Conservation (phyloP, 768 basidiomycete species). For the Boletus insuetus region DNA sequence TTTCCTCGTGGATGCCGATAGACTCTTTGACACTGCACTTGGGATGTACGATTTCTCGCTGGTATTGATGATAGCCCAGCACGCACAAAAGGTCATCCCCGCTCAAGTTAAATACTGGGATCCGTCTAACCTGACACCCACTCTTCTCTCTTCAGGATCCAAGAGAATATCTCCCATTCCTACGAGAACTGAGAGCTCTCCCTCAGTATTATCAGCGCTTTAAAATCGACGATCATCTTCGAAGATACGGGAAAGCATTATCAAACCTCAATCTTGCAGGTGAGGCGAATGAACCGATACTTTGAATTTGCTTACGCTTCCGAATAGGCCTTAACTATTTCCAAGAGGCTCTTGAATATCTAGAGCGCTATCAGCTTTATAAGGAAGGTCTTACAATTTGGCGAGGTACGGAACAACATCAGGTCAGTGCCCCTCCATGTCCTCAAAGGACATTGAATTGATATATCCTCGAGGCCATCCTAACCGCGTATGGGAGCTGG, state of each 20-base stretch:
- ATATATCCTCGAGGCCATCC: constrained; percentile 48
- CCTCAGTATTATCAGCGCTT: constrained; percentile 83
- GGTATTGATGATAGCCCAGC: constrained; percentile 93
- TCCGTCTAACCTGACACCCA: constrained; percentile 2
- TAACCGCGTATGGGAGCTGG: constrained; percentile 81
- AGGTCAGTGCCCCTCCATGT: constrained; percentile 39
- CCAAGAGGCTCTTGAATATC: constrained; percentile 75
- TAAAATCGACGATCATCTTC: constrained; percentile 90
- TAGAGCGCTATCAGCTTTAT: constrained; percentile 76
- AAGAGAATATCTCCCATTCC: constrained; percentile 95
- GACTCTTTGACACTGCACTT: constrained; percentile 88
- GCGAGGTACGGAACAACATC: constrained; percentile 59
- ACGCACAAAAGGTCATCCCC: constrained; percentile 83
- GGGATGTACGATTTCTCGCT: constrained; percentile 99
- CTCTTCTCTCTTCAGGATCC: constrained; percentile 68
- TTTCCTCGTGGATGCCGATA: constrained; percentile 92
- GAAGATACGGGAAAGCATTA: constrained; percentile 72
- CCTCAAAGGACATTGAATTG: constrained; percentile 1
- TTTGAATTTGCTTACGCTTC: constrained; percentile 3
- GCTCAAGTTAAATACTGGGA: background rate
- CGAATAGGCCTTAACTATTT: constrained; percentile 63
- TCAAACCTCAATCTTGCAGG: constrained; percentile 73
- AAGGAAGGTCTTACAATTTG: constrained; percentile 73
- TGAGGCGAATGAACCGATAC: constrained; percentile 22
- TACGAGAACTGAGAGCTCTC: constrained; percentile 75